These are phyloP conservation scores for Hyaloperonospora arabidopsidis DNA, from an alignment of 352 stramenopile genomes.

Conservation along the genomic window DNA sequence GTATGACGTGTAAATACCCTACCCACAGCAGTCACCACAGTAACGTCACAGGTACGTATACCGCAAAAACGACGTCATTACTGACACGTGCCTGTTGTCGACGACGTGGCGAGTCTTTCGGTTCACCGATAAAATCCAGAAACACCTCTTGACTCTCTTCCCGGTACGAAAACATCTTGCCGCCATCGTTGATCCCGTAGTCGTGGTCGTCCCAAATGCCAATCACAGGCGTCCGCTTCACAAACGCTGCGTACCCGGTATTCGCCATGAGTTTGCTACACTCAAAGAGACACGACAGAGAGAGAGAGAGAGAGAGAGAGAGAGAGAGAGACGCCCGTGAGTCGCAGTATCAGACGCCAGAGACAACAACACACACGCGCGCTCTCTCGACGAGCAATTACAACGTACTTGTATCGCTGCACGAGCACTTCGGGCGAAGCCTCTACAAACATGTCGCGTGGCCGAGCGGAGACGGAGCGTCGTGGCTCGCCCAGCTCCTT, in stretches of 20 bases:
- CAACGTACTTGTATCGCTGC: constrained; percentile 49
- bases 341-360: too few species aligned
- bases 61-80: not conserved
- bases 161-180: constrained; percentile 65
- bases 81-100: constrained; percentile 61
- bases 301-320: too few species aligned
- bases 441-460: constrained; percentile 54
- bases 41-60: not conserved
- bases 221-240: constrained; percentile 59
- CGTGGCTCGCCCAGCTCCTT: constrained; percentile 41
- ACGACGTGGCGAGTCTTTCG: constrained; percentile 58
- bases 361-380: too few species aligned
- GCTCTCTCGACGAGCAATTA: too few species aligned
- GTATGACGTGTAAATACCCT: constrained; percentile 86
- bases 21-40: not conserved
- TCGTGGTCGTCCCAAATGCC: constrained; percentile 89
- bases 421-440: constrained; percentile 44
- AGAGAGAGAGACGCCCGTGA: too few species aligned
- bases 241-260: constrained; percentile 57
- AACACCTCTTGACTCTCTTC: constrained; percentile 80
- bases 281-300: not conserved
- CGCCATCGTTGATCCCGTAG: constrained; percentile 86
- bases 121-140: constrained; percentile 78
- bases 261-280: constrained; percentile 55
- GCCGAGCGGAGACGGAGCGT: constrained; percentile 25